phyloP scores from a whole-genome alignment of 108 stramenopile genomes.

The Cyclotella sp. region DNA sequence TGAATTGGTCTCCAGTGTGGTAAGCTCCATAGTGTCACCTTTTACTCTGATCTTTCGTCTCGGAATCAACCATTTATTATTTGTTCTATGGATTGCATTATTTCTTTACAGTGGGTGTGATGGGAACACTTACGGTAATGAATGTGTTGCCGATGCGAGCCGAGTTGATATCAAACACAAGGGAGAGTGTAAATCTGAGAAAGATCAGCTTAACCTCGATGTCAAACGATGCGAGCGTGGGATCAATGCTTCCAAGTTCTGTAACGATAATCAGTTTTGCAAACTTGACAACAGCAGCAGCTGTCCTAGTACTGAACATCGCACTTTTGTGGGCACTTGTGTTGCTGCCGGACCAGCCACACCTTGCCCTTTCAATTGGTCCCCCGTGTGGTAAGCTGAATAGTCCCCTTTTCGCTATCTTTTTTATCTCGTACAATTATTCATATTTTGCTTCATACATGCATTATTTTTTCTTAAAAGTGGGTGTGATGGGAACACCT shows the following conservation, averaged over 20 bases:
- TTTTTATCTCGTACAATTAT: background rate
- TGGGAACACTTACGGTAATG: conserved; percentile 7
- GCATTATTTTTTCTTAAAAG: background rate
- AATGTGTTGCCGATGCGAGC: background rate
- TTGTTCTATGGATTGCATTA: background rate
- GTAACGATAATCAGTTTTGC: conserved; percentile 18
- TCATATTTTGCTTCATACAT: background rate
- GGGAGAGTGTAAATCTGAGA: conserved; percentile 9
- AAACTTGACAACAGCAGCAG: conserved; percentile 20
- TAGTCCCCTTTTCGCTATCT: background rate
- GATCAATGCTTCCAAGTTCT: background rate
- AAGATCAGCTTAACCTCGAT: background rate
- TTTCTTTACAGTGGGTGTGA: conserved; percentile 15
- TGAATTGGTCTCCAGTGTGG: conserved; percentile 2
- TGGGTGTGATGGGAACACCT: conserved; percentile 13
- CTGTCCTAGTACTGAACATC: conserved; percentile 11
- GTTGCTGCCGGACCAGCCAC: conserved; percentile 1
- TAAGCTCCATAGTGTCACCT: background rate
- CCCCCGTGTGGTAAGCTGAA: conserved; percentile 3
- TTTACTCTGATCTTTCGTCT: background rate
- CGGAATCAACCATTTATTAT: background rate
- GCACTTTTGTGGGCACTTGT: conserved; percentile 14
- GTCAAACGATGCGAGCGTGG: conserved; percentile 17
- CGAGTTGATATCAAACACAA: conserved; percentile 15
- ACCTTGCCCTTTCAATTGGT: background rate